phyloP scores from a whole-genome alignment of 2,329 filamentous ascomycete species.

The Phaeosphaeria sp. region DNA sequence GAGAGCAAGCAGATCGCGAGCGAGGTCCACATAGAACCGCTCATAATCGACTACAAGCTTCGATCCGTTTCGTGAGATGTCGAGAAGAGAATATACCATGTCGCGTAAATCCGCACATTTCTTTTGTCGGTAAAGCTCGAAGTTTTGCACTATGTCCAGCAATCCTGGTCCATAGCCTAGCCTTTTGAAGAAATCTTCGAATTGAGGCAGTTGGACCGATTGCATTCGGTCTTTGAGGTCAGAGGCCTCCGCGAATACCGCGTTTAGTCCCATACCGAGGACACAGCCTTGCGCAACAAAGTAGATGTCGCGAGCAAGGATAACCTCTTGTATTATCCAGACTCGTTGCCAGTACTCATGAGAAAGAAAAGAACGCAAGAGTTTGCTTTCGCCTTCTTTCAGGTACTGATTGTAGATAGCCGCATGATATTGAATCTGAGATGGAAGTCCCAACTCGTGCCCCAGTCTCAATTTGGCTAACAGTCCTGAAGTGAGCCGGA shows the following conservation, averaged over 20 bases:
- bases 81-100: conserved; percentile 7
- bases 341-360: conserved; percentile 36
- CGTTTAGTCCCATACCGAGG: not conserved
- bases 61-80: not conserved
- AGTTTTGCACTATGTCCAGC: not conserved
- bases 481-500: too few relatives aligned
- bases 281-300: too few relatives aligned
- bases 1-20: too few relatives aligned
- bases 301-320: not conserved
- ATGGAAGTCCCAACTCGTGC: too few relatives aligned
- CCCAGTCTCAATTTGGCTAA: too few relatives aligned
- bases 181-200: not conserved
- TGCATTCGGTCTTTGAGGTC: too few relatives aligned
- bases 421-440: too few relatives aligned
- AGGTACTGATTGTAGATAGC: too few relatives aligned
- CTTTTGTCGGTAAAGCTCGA: not conserved
- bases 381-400: not conserved
- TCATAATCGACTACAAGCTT: conserved; percentile 3
- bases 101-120: conserved; percentile 5
- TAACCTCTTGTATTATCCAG: conserved; percentile 12
- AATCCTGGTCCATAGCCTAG: not conserved
- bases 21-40: too few relatives aligned
- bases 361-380: not conserved
- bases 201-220: too few relatives aligned
- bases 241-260: not conserved